Conservation (phyloP, 129 eudicot genomes). For the Scalesia atractyloides region DNA sequence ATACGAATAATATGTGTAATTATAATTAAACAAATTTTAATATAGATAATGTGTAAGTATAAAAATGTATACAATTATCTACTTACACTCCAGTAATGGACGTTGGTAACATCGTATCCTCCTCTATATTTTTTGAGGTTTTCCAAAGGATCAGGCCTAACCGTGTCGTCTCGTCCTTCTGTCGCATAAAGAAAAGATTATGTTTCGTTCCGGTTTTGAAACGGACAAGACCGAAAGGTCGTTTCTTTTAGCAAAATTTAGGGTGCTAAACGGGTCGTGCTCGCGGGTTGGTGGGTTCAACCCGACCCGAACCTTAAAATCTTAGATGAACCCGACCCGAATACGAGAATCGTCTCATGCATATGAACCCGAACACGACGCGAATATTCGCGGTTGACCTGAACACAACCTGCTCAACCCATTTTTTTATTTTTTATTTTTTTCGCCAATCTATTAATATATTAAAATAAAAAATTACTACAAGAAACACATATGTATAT, state of each 20-base stretch:
- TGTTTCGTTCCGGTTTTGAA: neutral
- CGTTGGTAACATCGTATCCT: slow-evolving; percentile 73
- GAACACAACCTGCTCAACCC: too few species aligned
- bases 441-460: too few species aligned
- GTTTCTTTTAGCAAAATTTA: neutral
- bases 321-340: too few species aligned
- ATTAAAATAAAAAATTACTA: too few species aligned
- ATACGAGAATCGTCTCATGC: too few species aligned
- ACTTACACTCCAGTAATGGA: slow-evolving; percentile 96
- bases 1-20: neutral
- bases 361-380: too few species aligned
- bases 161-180: slow-evolving; percentile 55
- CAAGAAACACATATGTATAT: too few species aligned
- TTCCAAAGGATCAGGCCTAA: slow-evolving; percentile 73
- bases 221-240: neutral
- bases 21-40: neutral
- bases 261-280: neutral
- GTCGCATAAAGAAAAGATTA: neutral
- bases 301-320: too few species aligned
- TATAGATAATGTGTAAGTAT: too few species aligned
- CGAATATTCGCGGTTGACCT: too few species aligned
- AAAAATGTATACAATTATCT: neutral
- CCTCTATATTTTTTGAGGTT: slow-evolving; percentile 69
- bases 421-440: too few species aligned
- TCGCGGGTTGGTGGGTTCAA: too few species aligned